Percentiles rank a stretch among this genome's conserved stretches.
Conservation (phyloP, 106 monocot genomes). For the Dendrobium chrysotoxum region DNA sequence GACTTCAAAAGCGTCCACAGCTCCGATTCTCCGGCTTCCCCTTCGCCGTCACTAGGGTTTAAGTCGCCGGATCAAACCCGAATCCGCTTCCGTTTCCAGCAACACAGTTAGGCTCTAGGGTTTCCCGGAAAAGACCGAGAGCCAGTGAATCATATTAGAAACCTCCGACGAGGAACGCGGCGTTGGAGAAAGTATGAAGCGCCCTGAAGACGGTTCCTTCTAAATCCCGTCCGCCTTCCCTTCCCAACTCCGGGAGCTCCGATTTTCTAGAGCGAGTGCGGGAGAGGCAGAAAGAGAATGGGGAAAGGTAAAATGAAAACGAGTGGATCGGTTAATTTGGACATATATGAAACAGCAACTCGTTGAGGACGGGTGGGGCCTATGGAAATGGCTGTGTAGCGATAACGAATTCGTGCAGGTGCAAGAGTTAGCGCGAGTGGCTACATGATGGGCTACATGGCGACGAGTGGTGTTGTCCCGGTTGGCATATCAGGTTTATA, state of each 20-base stretch:
- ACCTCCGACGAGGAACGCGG: neutral
- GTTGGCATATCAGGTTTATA: no score
- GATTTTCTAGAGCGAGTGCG: neutral
- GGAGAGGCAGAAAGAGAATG: neutral
- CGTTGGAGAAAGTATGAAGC: neutral
- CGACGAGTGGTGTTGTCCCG: no score
- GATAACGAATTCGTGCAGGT: no score
- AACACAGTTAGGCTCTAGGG: neutral
- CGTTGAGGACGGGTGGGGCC: neutral
- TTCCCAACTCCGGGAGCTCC: neutral
- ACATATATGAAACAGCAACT: neutral
- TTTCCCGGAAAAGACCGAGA: neutral
- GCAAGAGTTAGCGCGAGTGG: no score
- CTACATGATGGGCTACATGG: no score
- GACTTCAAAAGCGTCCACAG: neutral
- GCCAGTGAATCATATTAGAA: neutral
- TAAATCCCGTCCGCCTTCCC: neutral
- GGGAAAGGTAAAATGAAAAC: neutral
- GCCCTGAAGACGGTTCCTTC: neutral
- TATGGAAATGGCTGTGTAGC: neutral
- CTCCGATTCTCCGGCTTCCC: neutral
- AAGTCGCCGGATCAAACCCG: neutral
- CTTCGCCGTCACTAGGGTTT: neutral
- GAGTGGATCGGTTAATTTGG: constrained; percentile 2
- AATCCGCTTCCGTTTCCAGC: neutral